Evolutionary conservation across 768 basidiomycete genomes (phyloP).

Genomic region (Gloeostereum incarnatum): DNA sequence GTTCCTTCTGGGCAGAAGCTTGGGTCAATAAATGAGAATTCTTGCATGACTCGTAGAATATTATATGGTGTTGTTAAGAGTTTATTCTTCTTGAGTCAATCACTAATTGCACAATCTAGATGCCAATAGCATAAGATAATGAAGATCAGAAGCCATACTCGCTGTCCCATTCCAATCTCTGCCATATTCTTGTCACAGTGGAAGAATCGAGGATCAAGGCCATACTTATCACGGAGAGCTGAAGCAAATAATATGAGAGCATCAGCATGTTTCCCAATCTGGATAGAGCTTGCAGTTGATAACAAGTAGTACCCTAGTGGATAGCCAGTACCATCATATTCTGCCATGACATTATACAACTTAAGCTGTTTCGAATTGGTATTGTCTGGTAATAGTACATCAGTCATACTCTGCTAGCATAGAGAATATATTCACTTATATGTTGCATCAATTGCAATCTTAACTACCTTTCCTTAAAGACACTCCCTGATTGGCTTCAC

Average conservation of each 20-base stretch:
- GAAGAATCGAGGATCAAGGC: slow-evolving; percentile 1
- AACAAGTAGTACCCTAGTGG: slow-evolving; percentile 3
- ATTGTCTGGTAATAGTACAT: too few species aligned
- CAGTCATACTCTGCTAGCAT: background rate
- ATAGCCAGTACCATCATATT: background rate
- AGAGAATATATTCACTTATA: background rate
- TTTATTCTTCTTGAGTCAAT: slow-evolving; percentile 10
- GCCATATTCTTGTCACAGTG: slow-evolving; percentile 9
- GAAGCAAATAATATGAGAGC: slow-evolving; percentile 8
- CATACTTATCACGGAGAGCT: slow-evolving; percentile 3
- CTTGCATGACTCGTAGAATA: slow-evolving; percentile 7
- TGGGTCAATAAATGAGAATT: slow-evolving; percentile 14
- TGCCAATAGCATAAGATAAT: slow-evolving; percentile 17
- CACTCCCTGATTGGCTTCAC: background rate
- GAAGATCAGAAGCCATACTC: slow-evolving; percentile 5
- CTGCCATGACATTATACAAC: slow-evolving; percentile 3
- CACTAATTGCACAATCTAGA: slow-evolving; percentile 10
- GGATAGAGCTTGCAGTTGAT: background rate
- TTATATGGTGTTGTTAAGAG: slow-evolving; percentile 16
- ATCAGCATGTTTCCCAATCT: background rate
- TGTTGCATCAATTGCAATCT: background rate
- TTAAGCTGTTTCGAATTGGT: slow-evolving; percentile 1
- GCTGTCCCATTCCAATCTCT: background rate
- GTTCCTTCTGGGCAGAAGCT: slow-evolving; percentile 10
- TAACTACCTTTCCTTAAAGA: background rate